Evolutionary conservation across 129 eudicot genomes (phyloP).

Genomic region (Helianthus annuus): DNA sequence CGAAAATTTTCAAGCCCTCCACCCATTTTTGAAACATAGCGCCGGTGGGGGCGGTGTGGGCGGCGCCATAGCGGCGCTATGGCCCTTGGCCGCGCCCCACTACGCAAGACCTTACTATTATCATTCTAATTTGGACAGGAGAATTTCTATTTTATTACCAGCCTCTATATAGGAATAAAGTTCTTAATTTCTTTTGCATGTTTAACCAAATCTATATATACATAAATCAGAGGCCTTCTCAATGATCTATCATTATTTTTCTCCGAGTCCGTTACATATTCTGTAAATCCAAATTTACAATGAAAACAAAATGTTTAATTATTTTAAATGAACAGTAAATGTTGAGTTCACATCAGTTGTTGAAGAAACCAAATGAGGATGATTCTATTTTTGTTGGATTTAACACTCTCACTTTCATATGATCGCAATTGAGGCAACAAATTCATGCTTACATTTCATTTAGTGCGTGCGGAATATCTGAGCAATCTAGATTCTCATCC

Average conservation of each 20-base stretch:
- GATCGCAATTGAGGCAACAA: conserved; percentile 1
- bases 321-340: neutral
- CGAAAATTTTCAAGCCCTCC: no score
- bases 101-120: no score
- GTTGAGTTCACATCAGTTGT: neutral
- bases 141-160: neutral
- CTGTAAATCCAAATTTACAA: neutral
- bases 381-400: neutral
- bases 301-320: neutral
- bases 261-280: neutral
- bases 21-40: no score
- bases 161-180: neutral
- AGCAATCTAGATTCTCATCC: neutral
- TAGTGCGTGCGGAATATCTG: neutral
- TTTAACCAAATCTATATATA: neutral
- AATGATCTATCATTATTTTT: neutral
- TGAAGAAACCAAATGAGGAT: neutral
- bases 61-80: no score
- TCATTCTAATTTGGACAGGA: neutral
- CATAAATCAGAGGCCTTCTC: neutral
- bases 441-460: neutral
- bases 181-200: neutral
- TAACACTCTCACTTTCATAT: neutral
- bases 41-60: no score
- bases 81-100: no score